A percentile compares a stretch with the other conserved stretches of the same genome.
phyloP scores from a whole-genome alignment of 1,139 yeast species.

The Pichia sp. region DNA sequence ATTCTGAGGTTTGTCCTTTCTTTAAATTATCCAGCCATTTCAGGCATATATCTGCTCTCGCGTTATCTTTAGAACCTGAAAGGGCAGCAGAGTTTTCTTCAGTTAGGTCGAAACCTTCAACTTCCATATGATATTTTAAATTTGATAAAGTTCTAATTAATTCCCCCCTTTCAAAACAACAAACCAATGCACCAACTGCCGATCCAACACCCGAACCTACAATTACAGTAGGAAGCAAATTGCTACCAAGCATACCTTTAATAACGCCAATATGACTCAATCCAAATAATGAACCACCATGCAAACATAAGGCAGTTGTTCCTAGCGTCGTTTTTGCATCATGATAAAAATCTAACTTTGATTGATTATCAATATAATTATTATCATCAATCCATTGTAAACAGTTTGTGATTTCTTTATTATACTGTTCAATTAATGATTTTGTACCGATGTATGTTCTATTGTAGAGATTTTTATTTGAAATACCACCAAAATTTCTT shows the following conservation, averaged over 20 bases:
- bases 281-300: conserved; percentile 93
- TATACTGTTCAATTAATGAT: conserved; percentile 77
- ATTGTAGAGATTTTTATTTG: conserved; percentile 71
- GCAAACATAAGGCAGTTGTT: conserved; percentile 79
- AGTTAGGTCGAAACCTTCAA: conserved; percentile 26
- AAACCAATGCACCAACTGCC: conserved; percentile 78
- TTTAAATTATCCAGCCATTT: conserved; percentile 24
- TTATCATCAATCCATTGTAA: conserved; percentile 43
- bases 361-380: conserved; percentile 36
- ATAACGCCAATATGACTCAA: conserved; percentile 90
- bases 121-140: conserved; percentile 6
- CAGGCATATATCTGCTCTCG: conserved; percentile 5
- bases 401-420: conserved; percentile 67
- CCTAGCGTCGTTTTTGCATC: conserved; percentile 90
- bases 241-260: conserved; percentile 65
- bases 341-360: conserved; percentile 77
- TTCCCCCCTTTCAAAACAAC: conserved; percentile 58
- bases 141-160: conserved; percentile 8
- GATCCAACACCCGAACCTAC: conserved; percentile 97
- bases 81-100: conserved; percentile 43
- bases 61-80: not conserved
- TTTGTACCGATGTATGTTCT: conserved; percentile 87
- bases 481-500: conserved; percentile 86
- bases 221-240: conserved; percentile 73
- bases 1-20: conserved; percentile 82